Percentiles rank a stretch among this genome's conserved stretches.
Conservation (phyloP, 2,329 filamentous ascomycete species). For the Westerdykella aurantiaca region DNA sequence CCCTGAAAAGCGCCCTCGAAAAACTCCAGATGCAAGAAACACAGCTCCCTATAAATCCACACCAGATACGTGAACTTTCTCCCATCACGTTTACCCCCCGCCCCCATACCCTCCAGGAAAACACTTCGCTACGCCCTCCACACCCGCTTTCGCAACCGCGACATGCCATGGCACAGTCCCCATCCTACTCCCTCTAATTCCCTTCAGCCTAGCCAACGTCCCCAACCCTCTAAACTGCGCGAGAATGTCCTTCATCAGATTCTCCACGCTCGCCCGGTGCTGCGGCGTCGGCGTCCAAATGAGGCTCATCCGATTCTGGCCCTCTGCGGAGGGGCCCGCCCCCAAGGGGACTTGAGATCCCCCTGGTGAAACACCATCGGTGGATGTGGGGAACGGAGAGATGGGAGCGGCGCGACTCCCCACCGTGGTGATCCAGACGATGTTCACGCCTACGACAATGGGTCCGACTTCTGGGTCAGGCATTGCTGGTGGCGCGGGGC, state of each 20-base stretch:
- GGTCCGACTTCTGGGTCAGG: constrained; percentile 25
- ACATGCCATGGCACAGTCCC: constrained; percentile 71
- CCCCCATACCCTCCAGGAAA: neutral
- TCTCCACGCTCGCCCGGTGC: constrained; percentile 46
- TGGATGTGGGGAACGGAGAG: constrained; percentile 21
- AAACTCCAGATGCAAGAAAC: too few species aligned
- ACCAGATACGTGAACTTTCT: too few species aligned
- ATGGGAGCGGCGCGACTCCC: constrained; percentile 21
- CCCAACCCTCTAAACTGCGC: constrained; percentile 63
- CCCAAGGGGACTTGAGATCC: constrained; percentile 5
- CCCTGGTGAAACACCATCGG: constrained; percentile 21
- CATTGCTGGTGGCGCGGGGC: constrained; percentile 8
- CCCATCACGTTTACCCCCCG: too few species aligned
- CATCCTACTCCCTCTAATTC: constrained; percentile 52
- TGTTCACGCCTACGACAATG: constrained; percentile 38
- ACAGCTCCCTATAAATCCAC: too few species aligned
- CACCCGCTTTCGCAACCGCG: constrained; percentile 63
- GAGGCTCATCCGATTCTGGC: constrained; percentile 17
- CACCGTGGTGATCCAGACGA: constrained; percentile 40
- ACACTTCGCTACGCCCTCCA: constrained; percentile 49
- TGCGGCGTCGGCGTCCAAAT: constrained; percentile 32
- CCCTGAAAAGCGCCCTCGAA: too few species aligned
- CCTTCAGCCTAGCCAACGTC: constrained; percentile 62
- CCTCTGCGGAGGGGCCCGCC: constrained; percentile 7
- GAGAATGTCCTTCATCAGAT: constrained; percentile 64